These are phyloP conservation scores for Hylodesmum podocarpum DNA, from an alignment of 306 rosid species.

Conservation along the genomic window DNA sequence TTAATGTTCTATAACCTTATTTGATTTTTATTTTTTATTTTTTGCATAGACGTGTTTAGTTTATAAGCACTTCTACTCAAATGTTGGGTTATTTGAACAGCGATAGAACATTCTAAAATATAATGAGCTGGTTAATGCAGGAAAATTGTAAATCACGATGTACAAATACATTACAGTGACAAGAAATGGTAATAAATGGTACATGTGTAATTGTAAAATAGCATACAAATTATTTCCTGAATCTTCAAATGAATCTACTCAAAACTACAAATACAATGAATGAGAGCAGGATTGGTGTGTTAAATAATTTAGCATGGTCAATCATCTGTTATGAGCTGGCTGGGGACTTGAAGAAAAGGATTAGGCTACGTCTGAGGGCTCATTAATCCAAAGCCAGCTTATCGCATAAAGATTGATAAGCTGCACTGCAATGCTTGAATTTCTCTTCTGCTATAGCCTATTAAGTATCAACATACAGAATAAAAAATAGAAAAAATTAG, in stretches of 20 bases:
- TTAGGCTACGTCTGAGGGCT: background rate
- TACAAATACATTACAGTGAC: background rate
- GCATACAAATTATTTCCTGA: constrained; percentile 18
- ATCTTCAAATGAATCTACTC: constrained; percentile 11
- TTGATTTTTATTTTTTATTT: background rate
- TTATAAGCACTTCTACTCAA: background rate
- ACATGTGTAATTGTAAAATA: constrained; percentile 1
- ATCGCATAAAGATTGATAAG: constrained; percentile 71
- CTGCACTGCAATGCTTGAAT: constrained; percentile 78
- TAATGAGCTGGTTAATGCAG: background rate
- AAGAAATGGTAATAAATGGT: constrained; percentile 6
- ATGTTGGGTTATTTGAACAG: background rate
- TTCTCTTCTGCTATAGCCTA: constrained; percentile 78
- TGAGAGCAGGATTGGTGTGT: constrained; percentile 17
- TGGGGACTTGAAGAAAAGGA: background rate
- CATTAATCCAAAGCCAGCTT: constrained; percentile 52
- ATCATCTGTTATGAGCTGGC: constrained; percentile 11
- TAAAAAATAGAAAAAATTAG: background rate
- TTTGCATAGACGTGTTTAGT: background rate
- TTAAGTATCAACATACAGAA: background rate
- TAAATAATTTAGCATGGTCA: constrained; percentile 29
- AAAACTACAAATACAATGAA: constrained; percentile 7
- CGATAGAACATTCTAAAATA: background rate
- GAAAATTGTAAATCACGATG: background rate
- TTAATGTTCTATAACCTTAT: background rate